Percentiles rank a stretch among this genome's conserved stretches.
Conservation (phyloP, 2,329 filamentous ascomycete species). For the Pezicula rhizophila region DNA sequence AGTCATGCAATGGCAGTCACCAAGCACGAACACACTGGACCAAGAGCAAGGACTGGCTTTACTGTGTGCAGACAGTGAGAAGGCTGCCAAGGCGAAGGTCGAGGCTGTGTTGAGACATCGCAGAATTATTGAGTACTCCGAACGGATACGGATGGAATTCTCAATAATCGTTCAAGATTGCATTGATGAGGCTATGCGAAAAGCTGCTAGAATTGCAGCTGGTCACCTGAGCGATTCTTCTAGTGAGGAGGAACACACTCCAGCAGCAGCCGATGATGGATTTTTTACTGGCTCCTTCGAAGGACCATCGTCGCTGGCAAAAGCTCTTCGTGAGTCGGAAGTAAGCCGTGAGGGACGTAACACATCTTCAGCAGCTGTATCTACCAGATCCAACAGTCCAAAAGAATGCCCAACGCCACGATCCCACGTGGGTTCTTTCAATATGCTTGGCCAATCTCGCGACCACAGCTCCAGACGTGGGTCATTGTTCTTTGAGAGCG, state of each 20-base stretch:
- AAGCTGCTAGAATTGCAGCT: conserved; percentile 81
- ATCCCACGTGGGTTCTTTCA: conserved; percentile 61
- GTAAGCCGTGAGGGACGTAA: conserved; percentile 29
- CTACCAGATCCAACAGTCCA: conserved; percentile 81
- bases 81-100: conserved; percentile 78
- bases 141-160: conserved; percentile 91
- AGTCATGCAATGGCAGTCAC: conserved; percentile 94
- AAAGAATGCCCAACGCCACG: conserved; percentile 86
- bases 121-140: conserved; percentile 89
- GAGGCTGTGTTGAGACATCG: conserved; percentile 89
- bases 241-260: conserved; percentile 37
- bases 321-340: conserved; percentile 39
- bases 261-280: conserved; percentile 44
- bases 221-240: conserved; percentile 78
- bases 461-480: conserved; percentile 61
- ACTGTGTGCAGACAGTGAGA: conserved; percentile 86
- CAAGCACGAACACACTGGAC: conserved; percentile 82
- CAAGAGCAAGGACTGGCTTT: conserved; percentile 86
- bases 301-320: conserved; percentile 48
- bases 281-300: conserved; percentile 51
- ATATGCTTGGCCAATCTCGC: conserved; percentile 50
- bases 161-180: conserved; percentile 91
- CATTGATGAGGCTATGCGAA: conserved; percentile 84
- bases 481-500: conserved; percentile 77
- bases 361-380: conserved; percentile 52